Evolutionary conservation across 495 filamentous ascomycete species (phyloP).

Genomic region (Thermochaetoides thermophila): DNA sequence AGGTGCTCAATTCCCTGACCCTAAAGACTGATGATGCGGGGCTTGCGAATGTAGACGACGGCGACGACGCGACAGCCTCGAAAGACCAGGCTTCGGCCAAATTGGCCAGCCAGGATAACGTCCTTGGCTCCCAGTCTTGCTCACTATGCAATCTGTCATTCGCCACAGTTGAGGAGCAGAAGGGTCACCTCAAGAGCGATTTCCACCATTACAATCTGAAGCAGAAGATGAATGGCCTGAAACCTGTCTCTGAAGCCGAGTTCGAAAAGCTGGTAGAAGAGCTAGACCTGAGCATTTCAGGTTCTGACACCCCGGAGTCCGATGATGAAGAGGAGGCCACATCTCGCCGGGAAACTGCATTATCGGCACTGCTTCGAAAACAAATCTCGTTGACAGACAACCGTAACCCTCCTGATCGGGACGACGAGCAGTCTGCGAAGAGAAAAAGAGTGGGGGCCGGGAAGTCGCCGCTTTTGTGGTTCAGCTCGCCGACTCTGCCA

Average conservation of each 20-base stretch:
- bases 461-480: slow-evolving; percentile 73
- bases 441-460: slow-evolving; percentile 39
- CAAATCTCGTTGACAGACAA: slow-evolving; percentile 55
- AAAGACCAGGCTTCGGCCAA: background rate
- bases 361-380: slow-evolving; percentile 63
- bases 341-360: slow-evolving; percentile 40
- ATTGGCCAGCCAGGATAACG: slow-evolving; percentile 12
- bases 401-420: slow-evolving; percentile 19
- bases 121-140: slow-evolving; percentile 60
- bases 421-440: slow-evolving; percentile 36
- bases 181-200: slow-evolving; percentile 78
- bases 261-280: slow-evolving; percentile 75
- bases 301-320: slow-evolving; percentile 44
- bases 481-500: slow-evolving; percentile 58
- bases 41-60: slow-evolving; percentile 13
- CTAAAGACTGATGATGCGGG: slow-evolving; percentile 37
- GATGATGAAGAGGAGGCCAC: slow-evolving; percentile 35
- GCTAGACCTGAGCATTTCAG: slow-evolving; percentile 83
- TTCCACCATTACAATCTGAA: slow-evolving; percentile 90
- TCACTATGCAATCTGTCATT: slow-evolving; percentile 63
- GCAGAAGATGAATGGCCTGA: slow-evolving; percentile 59
- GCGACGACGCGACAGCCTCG: slow-evolving; percentile 13
- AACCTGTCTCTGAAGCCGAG: slow-evolving; percentile 55
- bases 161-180: slow-evolving; percentile 61
- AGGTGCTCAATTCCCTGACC: slow-evolving; percentile 56